Base-by-base conservation (phyloP, 768 basidiomycete species). In the Phylloporus sp. region DNA sequence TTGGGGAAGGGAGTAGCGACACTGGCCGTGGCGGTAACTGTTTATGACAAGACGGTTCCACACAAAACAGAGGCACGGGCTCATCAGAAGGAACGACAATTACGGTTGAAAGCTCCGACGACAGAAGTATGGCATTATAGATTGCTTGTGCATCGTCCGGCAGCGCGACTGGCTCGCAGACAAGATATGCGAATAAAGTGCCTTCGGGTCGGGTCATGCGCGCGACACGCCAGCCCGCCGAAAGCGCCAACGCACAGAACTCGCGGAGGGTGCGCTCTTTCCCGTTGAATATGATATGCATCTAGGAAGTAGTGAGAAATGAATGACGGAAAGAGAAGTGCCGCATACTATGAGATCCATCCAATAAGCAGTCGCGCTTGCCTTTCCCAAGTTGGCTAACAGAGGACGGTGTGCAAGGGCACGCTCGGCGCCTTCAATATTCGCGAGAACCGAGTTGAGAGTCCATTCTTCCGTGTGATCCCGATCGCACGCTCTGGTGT, bases 361-460 rank as follows among this genome's bases (percentile, higher is more conserved):
- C 74, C 78, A 84, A 60, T 84, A 86, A 6, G 76, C 82, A 52
- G 78, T 81, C 6, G 58, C 65, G 44, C 74, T 86, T 7, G 84
- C 84, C 55, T 81, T 83, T 0, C 87, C 87, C 6, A 86, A 64
- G 57, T 89, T 90, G 6, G 85, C 71, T 24, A 88, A 69, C n/a
- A 90, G 64, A 28, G 84, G 84, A 17, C 75, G 71, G 4, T 78
- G 74, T 1, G 75, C 80, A 5, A 84, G 69, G 34, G 71, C 69
- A 41, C 67, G 72, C 49, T 79, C 75, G 0, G 76, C 78, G 9
- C 79, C 79, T 36, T 78, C 74, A 1, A 81, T 62, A 9, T 61
- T 71, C 22, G 71, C 69, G 18, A 74, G 59, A 11, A 64, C 56
- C 9, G 56, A 52, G 6, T 46, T 45, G 14, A 67, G 52, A 3